These are phyloP conservation scores for Torulaspora indica DNA, from an alignment of 805 yeast species.

Conservation along the genomic window DNA sequence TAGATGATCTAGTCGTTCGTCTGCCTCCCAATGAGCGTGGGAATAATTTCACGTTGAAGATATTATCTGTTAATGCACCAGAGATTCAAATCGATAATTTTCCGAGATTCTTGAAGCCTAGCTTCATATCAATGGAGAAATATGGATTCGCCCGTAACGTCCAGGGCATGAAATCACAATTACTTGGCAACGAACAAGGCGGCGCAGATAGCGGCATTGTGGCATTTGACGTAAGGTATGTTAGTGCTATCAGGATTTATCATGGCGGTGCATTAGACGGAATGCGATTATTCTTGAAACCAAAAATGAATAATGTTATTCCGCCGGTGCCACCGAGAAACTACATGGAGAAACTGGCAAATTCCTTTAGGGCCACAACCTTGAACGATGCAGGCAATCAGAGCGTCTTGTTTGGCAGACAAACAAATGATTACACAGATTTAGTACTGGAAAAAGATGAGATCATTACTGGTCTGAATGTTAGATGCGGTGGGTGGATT, in stretches of 20 bases:
- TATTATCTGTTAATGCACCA: slow-evolving; percentile 59
- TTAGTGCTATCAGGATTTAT: slow-evolving; percentile 57
- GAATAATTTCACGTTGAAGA: slow-evolving; percentile 41
- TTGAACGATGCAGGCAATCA: slow-evolving; percentile 11
- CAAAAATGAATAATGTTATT: background rate
- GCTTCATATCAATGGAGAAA: slow-evolving; percentile 25
- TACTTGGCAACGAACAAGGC: slow-evolving; percentile 26
- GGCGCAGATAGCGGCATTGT: slow-evolving; percentile 32
- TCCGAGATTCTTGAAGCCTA: slow-evolving; percentile 21
- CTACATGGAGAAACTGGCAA: slow-evolving; percentile 35
- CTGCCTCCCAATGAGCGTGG: slow-evolving; percentile 34
- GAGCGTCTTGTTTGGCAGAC: slow-evolving; percentile 46
- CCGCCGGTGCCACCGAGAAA: slow-evolving; percentile 49
- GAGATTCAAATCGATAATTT: slow-evolving; percentile 51
- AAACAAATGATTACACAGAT: slow-evolving; percentile 50
- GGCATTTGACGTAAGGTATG: slow-evolving; percentile 27
- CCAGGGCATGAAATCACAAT: slow-evolving; percentile 30
- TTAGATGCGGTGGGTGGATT: slow-evolving; percentile 82
- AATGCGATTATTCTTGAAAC: slow-evolving; percentile 46
- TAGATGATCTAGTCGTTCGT: slow-evolving; percentile 41
- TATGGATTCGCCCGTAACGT: slow-evolving; percentile 26
- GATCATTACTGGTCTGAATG: slow-evolving; percentile 49
- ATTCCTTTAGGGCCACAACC: slow-evolving; percentile 22
- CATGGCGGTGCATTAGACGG: slow-evolving; percentile 85
- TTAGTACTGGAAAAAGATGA: slow-evolving; percentile 57